These are phyloP conservation scores for Flagelloscypha sp. DNA, from an alignment of 768 basidiomycete species.

Conservation along the genomic window DNA sequence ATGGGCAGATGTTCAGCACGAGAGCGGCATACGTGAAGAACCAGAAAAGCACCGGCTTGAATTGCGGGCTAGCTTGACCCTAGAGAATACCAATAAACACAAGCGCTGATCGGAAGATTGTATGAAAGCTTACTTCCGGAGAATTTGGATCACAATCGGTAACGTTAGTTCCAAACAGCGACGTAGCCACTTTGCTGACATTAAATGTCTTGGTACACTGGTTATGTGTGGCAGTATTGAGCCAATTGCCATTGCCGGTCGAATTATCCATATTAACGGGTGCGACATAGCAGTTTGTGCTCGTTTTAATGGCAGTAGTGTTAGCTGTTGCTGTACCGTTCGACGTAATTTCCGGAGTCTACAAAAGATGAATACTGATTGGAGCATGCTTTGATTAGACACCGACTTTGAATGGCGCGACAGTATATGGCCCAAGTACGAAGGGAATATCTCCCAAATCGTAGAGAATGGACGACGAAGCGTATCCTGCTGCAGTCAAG, in stretches of 20 bases:
- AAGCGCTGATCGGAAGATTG: no score
- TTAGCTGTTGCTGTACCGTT: slow-evolving; percentile 44
- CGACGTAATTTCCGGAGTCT: slow-evolving; percentile 17
- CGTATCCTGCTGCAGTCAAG: slow-evolving; percentile 46
- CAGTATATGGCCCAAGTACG: slow-evolving; percentile 34
- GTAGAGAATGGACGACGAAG: slow-evolving; percentile 41
- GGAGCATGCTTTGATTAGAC: background rate
- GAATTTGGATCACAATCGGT: background rate
- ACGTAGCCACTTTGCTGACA: slow-evolving; percentile 29
- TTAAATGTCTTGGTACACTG: slow-evolving; percentile 33
- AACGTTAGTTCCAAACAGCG: slow-evolving; percentile 33
- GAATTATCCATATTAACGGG: slow-evolving; percentile 29
- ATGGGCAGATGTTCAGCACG: background rate
- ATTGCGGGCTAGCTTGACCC: no score
- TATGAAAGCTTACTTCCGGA: no score
- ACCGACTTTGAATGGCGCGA: slow-evolving; percentile 38
- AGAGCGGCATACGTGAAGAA: slow-evolving; percentile 35
- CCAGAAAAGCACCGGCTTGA: slow-evolving; percentile 49
- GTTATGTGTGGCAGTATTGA: slow-evolving; percentile 30
- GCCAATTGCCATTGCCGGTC: slow-evolving; percentile 30
- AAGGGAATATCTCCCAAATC: slow-evolving; percentile 38
- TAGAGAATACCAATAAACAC: no score
- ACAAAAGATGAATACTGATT: background rate
- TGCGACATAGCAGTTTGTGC: slow-evolving; percentile 34
- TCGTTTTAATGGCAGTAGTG: slow-evolving; percentile 38